Conservation (phyloP, 805 yeast genomes). For the Grigorovia transvaalensis region DNA sequence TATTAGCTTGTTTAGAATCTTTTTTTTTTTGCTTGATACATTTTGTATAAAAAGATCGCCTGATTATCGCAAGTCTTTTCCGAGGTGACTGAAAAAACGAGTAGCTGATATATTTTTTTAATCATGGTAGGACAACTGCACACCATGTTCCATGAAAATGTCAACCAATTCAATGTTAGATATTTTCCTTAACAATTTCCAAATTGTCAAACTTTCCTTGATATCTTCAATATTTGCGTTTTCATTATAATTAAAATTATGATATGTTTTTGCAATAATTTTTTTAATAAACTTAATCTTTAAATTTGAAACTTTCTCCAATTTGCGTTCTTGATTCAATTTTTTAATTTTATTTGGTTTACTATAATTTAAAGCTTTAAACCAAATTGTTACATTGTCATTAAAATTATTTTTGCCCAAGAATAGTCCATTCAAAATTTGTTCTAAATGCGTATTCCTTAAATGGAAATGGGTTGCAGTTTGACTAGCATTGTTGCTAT, state of each 20-base stretch:
- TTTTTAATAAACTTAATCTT: not conserved
- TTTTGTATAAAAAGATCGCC: too few species aligned
- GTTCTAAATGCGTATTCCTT: not conserved
- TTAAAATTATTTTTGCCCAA: not conserved
- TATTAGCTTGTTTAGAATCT: too few species aligned
- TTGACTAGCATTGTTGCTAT: not conserved
- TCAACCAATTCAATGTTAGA: constrained; percentile 2
- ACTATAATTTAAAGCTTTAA: not conserved
- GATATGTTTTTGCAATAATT: not conserved
- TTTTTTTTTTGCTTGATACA: too few species aligned
- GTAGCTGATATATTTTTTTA: not conserved
- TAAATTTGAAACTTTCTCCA: not conserved
- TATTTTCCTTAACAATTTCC: constrained; percentile 1
- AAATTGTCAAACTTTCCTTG: not conserved
- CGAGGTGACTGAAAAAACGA: too few species aligned
- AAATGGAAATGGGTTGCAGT: not conserved
- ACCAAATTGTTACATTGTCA: not conserved
- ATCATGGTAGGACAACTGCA: not conserved
- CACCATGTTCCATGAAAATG: constrained; percentile 1
- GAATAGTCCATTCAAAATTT: not conserved
- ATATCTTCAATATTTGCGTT: not conserved
- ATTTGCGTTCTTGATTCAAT: not conserved
- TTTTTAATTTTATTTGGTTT: not conserved
- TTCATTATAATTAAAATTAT: not conserved
- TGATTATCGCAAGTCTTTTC: too few species aligned